Conservation (phyloP, 176 grass and related monocot genomes). For the Coix lacrymajobi region DNA sequence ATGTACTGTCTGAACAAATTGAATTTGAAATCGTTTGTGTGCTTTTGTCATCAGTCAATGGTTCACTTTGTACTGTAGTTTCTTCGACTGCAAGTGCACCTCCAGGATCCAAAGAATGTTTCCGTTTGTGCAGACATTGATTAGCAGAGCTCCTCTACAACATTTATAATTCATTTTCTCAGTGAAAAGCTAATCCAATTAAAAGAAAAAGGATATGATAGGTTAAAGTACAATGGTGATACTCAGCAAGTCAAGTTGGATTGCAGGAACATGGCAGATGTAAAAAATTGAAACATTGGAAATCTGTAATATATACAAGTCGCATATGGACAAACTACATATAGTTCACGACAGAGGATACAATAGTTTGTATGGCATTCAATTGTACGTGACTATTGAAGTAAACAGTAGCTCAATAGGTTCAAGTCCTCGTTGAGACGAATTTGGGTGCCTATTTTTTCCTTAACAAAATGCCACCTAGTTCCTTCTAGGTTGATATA, state of each 20-base stretch:
- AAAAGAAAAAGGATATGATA: conserved; percentile 4
- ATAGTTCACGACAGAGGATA: background rate
- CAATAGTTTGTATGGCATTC: background rate
- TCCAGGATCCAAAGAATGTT: conserved; percentile 42
- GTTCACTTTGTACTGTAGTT: conserved; percentile 31
- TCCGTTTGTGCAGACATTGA: conserved; percentile 43
- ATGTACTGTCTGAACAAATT: conserved; percentile 29
- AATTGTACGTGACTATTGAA: background rate
- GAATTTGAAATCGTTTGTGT: conserved; percentile 42
- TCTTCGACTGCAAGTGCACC: conserved; percentile 30
- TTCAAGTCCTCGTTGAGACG: background rate
- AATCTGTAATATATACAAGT: background rate
- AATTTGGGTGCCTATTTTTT: background rate
- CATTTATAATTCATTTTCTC: conserved; percentile 10
- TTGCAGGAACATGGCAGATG: background rate
- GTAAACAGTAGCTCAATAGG: background rate
- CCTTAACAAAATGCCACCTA: background rate
- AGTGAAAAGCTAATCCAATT: background rate
- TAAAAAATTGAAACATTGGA: background rate
- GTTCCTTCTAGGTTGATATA: background rate
- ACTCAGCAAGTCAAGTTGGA: conserved; percentile 5
- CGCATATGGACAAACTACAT: background rate
- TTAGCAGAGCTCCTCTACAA: conserved; percentile 33
- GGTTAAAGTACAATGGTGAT: conserved; percentile 6
- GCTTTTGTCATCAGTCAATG: conserved; percentile 25